Percentiles rank a stretch among this genome's conserved stretches.
Evolutionary conservation across 2,329 filamentous ascomycete species (phyloP).

Genomic region (Penicillium sclerotiorum): DNA sequence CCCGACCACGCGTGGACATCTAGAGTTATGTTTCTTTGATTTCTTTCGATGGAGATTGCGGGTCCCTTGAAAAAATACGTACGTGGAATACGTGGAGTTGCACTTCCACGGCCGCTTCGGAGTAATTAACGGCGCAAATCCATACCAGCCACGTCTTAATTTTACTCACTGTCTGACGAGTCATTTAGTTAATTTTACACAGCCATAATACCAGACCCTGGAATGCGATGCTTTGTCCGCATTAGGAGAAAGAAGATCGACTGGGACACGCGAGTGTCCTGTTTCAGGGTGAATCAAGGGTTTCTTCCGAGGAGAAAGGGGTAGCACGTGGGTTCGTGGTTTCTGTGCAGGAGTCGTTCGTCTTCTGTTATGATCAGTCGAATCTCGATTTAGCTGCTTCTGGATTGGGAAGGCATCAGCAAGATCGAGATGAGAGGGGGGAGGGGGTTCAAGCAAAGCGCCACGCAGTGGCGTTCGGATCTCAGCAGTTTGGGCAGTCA

Average conservation of each 20-base stretch:
- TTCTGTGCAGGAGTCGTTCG: background rate
- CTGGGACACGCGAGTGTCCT: constrained; percentile 5
- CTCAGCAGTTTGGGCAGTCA: background rate
- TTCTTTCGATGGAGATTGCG: constrained; percentile 1
- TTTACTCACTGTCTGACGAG: constrained; percentile 8
- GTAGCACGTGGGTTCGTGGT: constrained; percentile 15
- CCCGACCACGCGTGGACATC: constrained; percentile 17
- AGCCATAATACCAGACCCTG: constrained; percentile 10
- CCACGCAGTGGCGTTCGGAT: constrained; percentile 5
- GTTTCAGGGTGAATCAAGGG: constrained; percentile 18
- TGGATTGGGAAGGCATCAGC: constrained; percentile 8
- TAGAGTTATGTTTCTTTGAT: constrained; percentile 10
- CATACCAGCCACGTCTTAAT: constrained; percentile 21
- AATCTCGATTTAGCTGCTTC: background rate
- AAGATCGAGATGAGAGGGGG: background rate
- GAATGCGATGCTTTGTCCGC: constrained; percentile 16
- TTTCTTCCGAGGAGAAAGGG: constrained; percentile 5
- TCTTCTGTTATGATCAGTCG: constrained; percentile 19
- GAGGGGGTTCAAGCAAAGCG: background rate
- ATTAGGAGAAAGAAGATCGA: constrained; percentile 8
- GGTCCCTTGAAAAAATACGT: constrained; percentile 7
- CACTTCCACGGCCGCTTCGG: background rate
- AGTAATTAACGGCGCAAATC: constrained; percentile 1
- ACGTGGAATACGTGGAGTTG: background rate
- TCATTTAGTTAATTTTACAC: constrained; percentile 13